Base-by-base conservation (phyloP, 1,284 basidiomycete species). In the Leccinum variabile region DNA sequence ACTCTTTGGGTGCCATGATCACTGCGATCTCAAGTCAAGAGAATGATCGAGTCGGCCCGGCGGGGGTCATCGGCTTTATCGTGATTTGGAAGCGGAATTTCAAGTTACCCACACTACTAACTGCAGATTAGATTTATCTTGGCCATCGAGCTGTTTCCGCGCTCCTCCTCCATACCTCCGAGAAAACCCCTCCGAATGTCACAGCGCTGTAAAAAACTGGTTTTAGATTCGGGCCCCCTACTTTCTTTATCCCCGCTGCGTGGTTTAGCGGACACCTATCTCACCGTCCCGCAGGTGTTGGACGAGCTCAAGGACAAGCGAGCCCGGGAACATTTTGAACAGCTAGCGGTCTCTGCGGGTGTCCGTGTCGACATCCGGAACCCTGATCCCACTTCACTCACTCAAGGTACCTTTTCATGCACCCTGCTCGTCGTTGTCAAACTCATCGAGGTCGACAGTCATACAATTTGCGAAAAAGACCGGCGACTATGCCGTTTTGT, bases 401-500 rank as follows among this genome's bases (percentile, higher is more conserved):
- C 90, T 10, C 85, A 91, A 78, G 92, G 95, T 95, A 67, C 53
- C 85, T 77, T 8, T 32, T n/a, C 5, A 50, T n/a, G 5, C 41
- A 56, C 52, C 63, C 39, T 60, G 39, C 54, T 63, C 44, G 37
- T 62, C 57, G 57, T 25, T 33, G 25, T 30, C 7, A 54, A 68
- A 39, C 65, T 69, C 55, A 67, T 61, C 22, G 52, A 56, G n/a
- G 5, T 63, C 60, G 56, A 56, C 62, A 94, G 97, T 97, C 9
- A 92, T 92, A 57, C 89, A 91, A 65, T 92, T 91, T 77, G 94
- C 97, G 3, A 96, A 94, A 81, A 94, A 94, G 81, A 98, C 97
- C 0, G 97, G 97, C 77, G 97, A 99, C 78, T 97, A 95, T 73
- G 83, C 93, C 39, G 97, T 97, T 54, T 83, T 99, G 35, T 98